A percentile compares a stretch with the other conserved stretches of the same genome.
phyloP scores from a whole-genome alignment of 2,329 filamentous ascomycete genomes.

The Ceratocystis papillata region DNA sequence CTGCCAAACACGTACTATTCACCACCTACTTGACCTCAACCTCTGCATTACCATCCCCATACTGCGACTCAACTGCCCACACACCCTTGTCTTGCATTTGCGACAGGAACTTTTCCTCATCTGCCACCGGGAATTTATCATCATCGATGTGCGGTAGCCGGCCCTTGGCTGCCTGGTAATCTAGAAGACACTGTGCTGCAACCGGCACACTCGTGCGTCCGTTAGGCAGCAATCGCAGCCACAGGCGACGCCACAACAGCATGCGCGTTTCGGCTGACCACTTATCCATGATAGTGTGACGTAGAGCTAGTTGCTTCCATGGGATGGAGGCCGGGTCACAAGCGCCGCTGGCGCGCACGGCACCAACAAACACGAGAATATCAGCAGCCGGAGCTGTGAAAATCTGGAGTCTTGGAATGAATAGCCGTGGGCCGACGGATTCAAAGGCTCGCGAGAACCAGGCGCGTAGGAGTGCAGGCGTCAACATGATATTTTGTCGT shows the following conservation, averaged over 20 bases:
- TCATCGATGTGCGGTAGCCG: slow-evolving; percentile 18
- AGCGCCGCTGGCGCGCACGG: slow-evolving; percentile 18
- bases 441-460: slow-evolving; percentile 21
- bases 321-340: slow-evolving; percentile 15
- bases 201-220: slow-evolving; percentile 18
- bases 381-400: neutral
- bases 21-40: neutral
- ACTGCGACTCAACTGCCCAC: slow-evolving; percentile 20
- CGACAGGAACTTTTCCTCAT: slow-evolving; percentile 21
- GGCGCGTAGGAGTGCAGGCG: slow-evolving; percentile 18
- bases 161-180: slow-evolving; percentile 21
- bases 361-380: slow-evolving; percentile 18
- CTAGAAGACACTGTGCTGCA: slow-evolving; percentile 18
- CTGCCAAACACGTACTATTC: neutral
- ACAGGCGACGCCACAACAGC: slow-evolving; percentile 19
- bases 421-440: slow-evolving; percentile 15
- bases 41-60: slow-evolving; percentile 9
- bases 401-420: slow-evolving; percentile 17
- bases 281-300: slow-evolving; percentile 7
- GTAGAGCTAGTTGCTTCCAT: slow-evolving; percentile 15
- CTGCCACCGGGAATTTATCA: slow-evolving; percentile 12
- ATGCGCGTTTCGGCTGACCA: slow-evolving; percentile 19
- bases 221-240: slow-evolving; percentile 13
- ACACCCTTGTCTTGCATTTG: slow-evolving; percentile 16
- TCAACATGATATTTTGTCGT: slow-evolving; percentile 14